Evolutionary conservation across 1,284 basidiomycete species (phyloP).

Genomic region (Ceratobasidium sp.): DNA sequence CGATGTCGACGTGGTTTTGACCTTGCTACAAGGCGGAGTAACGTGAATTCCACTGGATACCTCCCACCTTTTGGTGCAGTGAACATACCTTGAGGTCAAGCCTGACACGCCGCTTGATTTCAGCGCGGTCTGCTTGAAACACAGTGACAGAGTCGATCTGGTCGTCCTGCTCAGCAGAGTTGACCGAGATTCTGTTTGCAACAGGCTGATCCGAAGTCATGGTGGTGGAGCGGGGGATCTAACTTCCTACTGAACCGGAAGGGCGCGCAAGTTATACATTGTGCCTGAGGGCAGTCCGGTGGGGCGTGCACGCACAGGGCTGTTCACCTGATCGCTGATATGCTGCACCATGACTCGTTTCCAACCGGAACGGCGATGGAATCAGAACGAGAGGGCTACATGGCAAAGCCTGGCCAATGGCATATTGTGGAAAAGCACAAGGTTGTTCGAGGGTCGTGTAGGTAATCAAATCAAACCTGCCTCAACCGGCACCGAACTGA

Average conservation of each 20-base stretch:
- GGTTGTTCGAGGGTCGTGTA: too few relatives aligned
- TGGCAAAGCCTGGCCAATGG: too few relatives aligned
- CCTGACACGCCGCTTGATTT: slow-evolving; percentile 32
- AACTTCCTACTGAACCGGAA: neutral
- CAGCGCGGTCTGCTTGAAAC: slow-evolving; percentile 16
- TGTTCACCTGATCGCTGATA: too few relatives aligned
- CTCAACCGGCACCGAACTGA: too few relatives aligned
- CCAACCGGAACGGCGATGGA: too few relatives aligned
- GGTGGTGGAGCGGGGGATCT: neutral
- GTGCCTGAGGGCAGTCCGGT: too few relatives aligned
- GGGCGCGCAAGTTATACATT: neutral
- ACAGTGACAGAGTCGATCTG: slow-evolving; percentile 18
- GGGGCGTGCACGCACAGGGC: too few relatives aligned
- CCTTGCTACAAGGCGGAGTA: slow-evolving; percentile 47
- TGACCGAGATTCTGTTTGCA: slow-evolving; percentile 26
- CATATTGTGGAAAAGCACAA: too few relatives aligned
- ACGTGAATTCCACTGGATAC: neutral
- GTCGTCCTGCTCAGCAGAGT: slow-evolving; percentile 28
- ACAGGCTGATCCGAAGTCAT: slow-evolving; percentile 1
- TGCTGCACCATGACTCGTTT: too few relatives aligned
- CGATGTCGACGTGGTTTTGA: too few relatives aligned
- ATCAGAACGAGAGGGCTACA: too few relatives aligned
- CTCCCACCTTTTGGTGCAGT: neutral
- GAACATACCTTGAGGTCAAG: slow-evolving; percentile 32
- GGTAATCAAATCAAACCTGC: too few relatives aligned